These are phyloP conservation scores for Agaricus subrufescens DNA, from an alignment of 768 basidiomycete species.

Conservation along the genomic window DNA sequence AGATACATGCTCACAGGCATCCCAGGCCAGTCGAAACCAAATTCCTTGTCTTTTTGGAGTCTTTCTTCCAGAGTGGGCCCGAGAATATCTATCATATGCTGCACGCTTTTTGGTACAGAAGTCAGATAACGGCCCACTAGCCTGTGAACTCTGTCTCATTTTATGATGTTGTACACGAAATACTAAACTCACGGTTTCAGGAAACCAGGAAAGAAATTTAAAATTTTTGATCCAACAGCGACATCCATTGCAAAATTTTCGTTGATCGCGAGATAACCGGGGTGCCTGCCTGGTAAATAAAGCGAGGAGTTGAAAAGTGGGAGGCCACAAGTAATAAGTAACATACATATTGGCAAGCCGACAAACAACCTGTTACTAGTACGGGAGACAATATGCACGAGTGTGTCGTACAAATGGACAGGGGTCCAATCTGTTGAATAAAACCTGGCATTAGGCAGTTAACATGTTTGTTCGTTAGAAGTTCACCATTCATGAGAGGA, in stretches of 20 bases:
- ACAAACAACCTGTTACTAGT: constrained; percentile 31
- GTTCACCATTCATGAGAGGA: background rate
- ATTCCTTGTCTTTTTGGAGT: constrained; percentile 1
- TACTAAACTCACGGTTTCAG: constrained; percentile 32
- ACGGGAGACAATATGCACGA: constrained; percentile 29
- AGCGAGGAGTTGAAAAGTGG: too few species aligned
- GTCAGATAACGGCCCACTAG: constrained; percentile 8
- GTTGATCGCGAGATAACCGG: constrained; percentile 26
- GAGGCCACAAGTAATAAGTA: background rate
- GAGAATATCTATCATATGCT: constrained; percentile 1
- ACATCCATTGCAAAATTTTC: constrained; percentile 28
- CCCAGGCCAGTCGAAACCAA: background rate
- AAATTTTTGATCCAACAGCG: constrained; percentile 17
- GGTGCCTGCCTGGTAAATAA: constrained; percentile 24
- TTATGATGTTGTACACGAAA: background rate
- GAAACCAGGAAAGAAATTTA: constrained; percentile 30
- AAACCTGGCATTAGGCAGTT: background rate
- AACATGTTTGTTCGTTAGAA: background rate
- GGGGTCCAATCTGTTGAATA: constrained; percentile 27
- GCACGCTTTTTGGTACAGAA: constrained; percentile 3
- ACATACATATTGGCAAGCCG: constrained; percentile 11
- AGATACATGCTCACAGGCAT: background rate
- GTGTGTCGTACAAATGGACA: constrained; percentile 19
- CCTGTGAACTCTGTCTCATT: background rate
- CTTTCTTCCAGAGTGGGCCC: constrained; percentile 12